These are phyloP conservation scores for Leucosporidium creatinivorum DNA, from an alignment of 768 basidiomycete species.

Conservation along the genomic window DNA sequence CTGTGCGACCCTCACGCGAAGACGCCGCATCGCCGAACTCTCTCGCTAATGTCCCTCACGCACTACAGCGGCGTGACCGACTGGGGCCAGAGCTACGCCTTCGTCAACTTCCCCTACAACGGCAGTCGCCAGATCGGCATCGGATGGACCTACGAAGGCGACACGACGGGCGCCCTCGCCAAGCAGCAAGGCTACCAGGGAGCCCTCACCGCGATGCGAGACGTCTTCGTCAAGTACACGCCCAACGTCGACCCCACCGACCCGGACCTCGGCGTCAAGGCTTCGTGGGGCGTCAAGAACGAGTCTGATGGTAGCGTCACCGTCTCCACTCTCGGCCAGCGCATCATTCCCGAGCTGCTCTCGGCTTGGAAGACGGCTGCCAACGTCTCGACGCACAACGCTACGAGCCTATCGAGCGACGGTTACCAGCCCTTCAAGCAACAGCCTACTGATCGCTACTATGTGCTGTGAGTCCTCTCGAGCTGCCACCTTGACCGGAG, in stretches of 20 bases:
- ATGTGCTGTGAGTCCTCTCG: slow-evolving; percentile 19
- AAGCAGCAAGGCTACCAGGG: slow-evolving; percentile 30
- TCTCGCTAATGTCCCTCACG: too few species aligned
- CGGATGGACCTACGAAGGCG: slow-evolving; percentile 36
- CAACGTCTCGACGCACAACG: not conserved
- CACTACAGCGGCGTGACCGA: slow-evolving; percentile 30
- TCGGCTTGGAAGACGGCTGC: slow-evolving; percentile 22
- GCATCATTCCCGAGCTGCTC: slow-evolving; percentile 32
- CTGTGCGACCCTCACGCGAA: too few species aligned
- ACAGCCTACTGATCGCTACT: slow-evolving; percentile 31
- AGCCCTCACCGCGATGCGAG: slow-evolving; percentile 34
- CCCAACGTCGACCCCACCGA: slow-evolving; percentile 24
- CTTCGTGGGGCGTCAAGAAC: slow-evolving; percentile 32
- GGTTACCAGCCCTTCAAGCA: slow-evolving; percentile 18
- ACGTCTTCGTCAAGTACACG: slow-evolving; percentile 27
- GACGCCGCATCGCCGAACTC: too few species aligned
- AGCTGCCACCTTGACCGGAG: too few species aligned
- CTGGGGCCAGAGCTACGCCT: slow-evolving; percentile 35
- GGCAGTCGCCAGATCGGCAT: slow-evolving; percentile 16
- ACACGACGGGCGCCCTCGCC: slow-evolving; percentile 24
- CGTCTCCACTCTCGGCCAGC: slow-evolving; percentile 33
- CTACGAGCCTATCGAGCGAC: not conserved
- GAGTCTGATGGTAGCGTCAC: slow-evolving; percentile 27
- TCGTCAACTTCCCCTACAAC: slow-evolving; percentile 29
- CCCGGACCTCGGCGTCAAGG: slow-evolving; percentile 12